Evolutionary conservation across 2,329 filamentous ascomycete genomes (phyloP).

Genomic region (Rhynchosporium secalis): DNA sequence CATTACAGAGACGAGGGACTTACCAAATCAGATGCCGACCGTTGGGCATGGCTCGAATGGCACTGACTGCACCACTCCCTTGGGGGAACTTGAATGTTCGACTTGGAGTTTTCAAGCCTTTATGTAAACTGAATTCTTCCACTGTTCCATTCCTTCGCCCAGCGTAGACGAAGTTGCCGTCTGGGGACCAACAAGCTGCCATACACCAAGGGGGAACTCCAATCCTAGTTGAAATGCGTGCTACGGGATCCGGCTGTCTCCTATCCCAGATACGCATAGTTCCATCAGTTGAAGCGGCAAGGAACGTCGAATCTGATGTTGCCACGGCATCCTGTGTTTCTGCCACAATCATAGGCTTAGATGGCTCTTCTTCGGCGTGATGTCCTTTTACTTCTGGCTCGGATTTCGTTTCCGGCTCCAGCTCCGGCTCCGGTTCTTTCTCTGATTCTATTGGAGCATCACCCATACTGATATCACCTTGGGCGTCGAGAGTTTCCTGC

Average conservation of each 20-base stretch:
- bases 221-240: constrained; percentile 71
- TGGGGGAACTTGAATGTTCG: constrained; percentile 83
- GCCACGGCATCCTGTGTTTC: constrained; percentile 54
- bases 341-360: constrained; percentile 29
- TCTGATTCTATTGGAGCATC: constrained; percentile 26
- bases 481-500: constrained; percentile 31
- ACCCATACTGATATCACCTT: constrained; percentile 35
- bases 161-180: constrained; percentile 93
- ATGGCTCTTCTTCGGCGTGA: constrained; percentile 20
- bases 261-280: constrained; percentile 91
- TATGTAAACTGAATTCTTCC: constrained; percentile 89
- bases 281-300: constrained; percentile 86
- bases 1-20: constrained; percentile 31
- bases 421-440: constrained; percentile 31
- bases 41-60: constrained; percentile 87
- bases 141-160: constrained; percentile 88
- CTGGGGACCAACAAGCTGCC: constrained; percentile 93
- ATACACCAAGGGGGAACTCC: constrained; percentile 95
- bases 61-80: constrained; percentile 86
- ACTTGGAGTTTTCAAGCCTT: constrained; percentile 72
- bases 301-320: constrained; percentile 75
- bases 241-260: constrained; percentile 72
- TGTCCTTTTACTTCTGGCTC: constrained; percentile 22
- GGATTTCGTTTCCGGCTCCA: constrained; percentile 32
- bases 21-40: constrained; percentile 87